Evolutionary conservation across 140 eudicot genomes (phyloP).

Genomic region (Oenanthe javanica): DNA sequence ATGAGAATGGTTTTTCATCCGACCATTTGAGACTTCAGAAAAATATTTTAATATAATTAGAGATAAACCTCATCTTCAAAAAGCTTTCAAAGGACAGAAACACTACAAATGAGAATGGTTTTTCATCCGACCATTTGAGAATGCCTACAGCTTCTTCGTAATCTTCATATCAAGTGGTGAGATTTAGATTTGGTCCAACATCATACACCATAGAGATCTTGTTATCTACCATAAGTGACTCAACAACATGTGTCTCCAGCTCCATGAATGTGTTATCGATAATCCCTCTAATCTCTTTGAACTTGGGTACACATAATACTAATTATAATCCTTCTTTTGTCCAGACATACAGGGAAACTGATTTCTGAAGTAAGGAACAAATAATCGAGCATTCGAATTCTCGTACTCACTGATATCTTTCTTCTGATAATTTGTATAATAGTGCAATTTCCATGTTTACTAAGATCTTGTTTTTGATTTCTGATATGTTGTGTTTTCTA

Average conservation of each 20-base stretch:
- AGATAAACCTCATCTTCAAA: not conserved
- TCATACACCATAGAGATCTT: not conserved
- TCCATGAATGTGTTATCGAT: not conserved
- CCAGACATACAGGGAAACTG: not conserved
- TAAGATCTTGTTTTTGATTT: too few relatives aligned
- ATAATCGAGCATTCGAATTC: not conserved
- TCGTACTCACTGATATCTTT: not conserved
- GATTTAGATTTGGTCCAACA: not conserved
- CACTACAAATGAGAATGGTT: not conserved
- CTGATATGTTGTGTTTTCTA: too few relatives aligned
- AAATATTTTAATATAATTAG: too few relatives aligned
- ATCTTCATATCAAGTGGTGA: not conserved
- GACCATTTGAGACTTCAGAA: not conserved
- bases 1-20: not conserved
- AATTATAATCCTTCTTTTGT: not conserved
- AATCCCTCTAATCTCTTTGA: not conserved
- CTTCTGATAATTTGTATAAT: not conserved
- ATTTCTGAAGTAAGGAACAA: not conserved
- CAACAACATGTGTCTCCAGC: constrained; percentile 4
- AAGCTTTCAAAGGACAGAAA: not conserved
- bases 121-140: not conserved
- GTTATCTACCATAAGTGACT: not conserved
- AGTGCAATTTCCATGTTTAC: too few relatives aligned
- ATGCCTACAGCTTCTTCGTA: not conserved
- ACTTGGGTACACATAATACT: not conserved